Base-by-base conservation (phyloP, 495 filamentous ascomycete genomes). In the Trichoderma gamsii region DNA sequence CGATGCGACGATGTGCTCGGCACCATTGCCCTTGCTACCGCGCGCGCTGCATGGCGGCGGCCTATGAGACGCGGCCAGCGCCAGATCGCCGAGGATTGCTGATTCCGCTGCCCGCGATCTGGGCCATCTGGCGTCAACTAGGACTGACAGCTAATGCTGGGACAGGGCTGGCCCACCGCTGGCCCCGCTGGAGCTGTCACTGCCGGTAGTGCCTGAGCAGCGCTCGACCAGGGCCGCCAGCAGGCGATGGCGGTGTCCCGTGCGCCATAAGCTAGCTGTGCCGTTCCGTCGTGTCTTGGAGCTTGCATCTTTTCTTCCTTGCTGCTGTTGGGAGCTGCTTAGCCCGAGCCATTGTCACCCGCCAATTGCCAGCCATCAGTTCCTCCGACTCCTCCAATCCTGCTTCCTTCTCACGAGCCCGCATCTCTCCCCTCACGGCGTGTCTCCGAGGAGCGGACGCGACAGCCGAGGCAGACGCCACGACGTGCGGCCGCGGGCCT, bases 141-240 rank as follows among this genome's bases (percentile, higher is more conserved):
- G 27, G 11, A 61, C 3, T 56, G 51, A 56, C 51, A 23, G 56
- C 56, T 32, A 11, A 25, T 25, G 12, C 25, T 25, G n/a, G 13
- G 5, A 61, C n/a, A 32, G 16, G 25, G 56, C 56, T 32, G 25
- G 25, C 56, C 56, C 56, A 32, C 56, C n/a, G 25, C 25, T 61
- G 25, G 51, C 56, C 56, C 56, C 56, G 56, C 56, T 61, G 56
- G 56, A 32, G n/a, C 49, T 52, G 49, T 52, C 56, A 61, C 56
- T 32, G 16, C 56, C 27, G 56, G 25, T 32, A 32, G 8, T 56
- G n/a, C 51, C 56, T 61, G 56, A 21, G 11, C 56, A 61, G 56
- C 56, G 56, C 56, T 61, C 56, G 29, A 29, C 29, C 29, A 29
- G 29, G 29, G 29, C 29, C 29, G 29, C 29, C 29, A 29, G 29